Evolutionary conservation across 2,329 filamentous ascomycete genomes (phyloP), one percentile per base, ranked within the genome.

Genomic region (Spiromastix sp.): DNA sequence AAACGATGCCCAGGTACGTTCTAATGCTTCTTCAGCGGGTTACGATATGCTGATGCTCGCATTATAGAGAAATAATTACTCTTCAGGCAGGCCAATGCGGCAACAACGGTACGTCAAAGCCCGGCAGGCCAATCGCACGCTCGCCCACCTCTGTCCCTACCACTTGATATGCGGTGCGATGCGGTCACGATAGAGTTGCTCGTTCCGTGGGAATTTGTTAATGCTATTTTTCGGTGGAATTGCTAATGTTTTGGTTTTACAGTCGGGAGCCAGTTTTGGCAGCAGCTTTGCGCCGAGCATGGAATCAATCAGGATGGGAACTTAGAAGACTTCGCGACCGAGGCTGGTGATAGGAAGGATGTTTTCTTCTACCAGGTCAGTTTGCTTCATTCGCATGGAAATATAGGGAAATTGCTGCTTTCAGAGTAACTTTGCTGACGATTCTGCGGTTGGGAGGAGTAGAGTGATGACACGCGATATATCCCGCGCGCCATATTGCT

Each of bases 231-330:
- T n/a, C n/a, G n/a, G n/a, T n/a, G n/a, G n/a, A n/a, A n/a, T n/a
- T n/a, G 36, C 60, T 68, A 46, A 67, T 49, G 22, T 20, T 12
- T 33, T 33, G 11, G 36, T 18, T 19, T 17, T 41, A 25, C 53
- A 94, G 86, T 96, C 60, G 91, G 91, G 41, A 89, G 85, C 54
- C 85, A 96, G 58, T 98, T 98, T 66, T 98, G 91, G 91, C 89
- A 96, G 61, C 91, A 96, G 65, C 76, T 96, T 41, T 98, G 91
- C 62, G 82, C 89, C 59, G 91, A 98, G 64, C 91, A 98, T 58
- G 91, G 93, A 43, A 98, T 98, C 66, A 94, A 82, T 54, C 85
- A 91, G 57, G 86, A 96, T 64, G 91, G 91, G 39, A 96, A 96
- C 59, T 74, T 98, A 39, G 87, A 95, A 58, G 87, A 95, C 60